Evolutionary conservation across 352 stramenopile genomes (phyloP).

Genomic region (Phytophthora quininea): DNA sequence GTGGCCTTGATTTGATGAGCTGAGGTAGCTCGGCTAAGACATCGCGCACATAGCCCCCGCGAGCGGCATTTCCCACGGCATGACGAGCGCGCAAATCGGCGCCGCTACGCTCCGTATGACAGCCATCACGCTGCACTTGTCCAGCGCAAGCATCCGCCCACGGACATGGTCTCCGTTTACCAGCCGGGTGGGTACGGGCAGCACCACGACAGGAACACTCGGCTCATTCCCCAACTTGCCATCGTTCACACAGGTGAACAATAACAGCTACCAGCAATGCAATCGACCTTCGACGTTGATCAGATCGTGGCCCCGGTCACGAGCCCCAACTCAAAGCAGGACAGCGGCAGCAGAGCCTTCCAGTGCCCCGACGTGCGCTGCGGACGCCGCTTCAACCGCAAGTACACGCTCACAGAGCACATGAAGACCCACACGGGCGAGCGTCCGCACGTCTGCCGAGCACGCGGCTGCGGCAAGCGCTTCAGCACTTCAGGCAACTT

Average conservation of each 20-base stretch:
- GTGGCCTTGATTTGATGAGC: conserved; percentile 26
- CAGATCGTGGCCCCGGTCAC: conserved; percentile 17
- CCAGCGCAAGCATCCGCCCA: conserved; percentile 6
- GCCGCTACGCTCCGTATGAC: conserved; percentile 27
- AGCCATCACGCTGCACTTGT: conserved; percentile 40
- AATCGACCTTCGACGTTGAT: conserved; percentile 13
- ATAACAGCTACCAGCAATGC: not conserved
- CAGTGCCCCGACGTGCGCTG: conserved; percentile 49
- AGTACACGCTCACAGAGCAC: conserved; percentile 76
- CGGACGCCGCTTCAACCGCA: conserved; percentile 64
- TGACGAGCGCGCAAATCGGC: conserved; percentile 39
- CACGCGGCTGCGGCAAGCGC: conserved; percentile 46
- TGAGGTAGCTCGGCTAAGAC: no score
- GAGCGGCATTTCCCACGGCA: conserved; percentile 8
- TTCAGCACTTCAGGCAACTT: conserved; percentile 63
- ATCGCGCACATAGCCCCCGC: conserved; percentile 13
- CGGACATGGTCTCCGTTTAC: conserved; percentile 2
- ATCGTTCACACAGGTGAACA: not conserved
- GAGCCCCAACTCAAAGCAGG: conserved; percentile 13
- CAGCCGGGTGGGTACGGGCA: not conserved
- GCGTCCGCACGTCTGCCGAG: conserved; percentile 44
- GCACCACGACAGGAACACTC: not conserved
- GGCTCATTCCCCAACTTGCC: conserved; percentile 10
- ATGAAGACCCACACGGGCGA: conserved; percentile 80
- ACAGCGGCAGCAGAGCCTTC: conserved; percentile 41